Percentiles rank a stretch among this genome's conserved stretches.
These are phyloP conservation scores for Rhodotorula babjevae DNA, from an alignment of 768 basidiomycete species.

Conservation along the genomic window DNA sequence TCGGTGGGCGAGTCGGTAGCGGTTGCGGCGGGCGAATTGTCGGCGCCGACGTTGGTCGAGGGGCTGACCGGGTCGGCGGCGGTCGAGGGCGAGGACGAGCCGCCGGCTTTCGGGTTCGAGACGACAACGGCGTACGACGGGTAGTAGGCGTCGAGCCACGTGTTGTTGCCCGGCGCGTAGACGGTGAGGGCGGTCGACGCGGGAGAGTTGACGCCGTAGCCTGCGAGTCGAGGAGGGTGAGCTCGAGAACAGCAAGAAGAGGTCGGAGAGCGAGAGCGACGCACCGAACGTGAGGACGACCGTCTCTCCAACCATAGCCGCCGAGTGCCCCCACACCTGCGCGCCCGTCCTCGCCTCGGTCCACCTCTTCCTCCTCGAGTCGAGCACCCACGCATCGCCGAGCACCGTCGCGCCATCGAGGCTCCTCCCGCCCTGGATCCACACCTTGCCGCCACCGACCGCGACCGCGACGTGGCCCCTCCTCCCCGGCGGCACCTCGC, in stretches of 20 bases:
- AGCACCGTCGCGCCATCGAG: neutral
- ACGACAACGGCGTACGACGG: constrained; percentile 18
- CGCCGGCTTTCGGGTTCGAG: constrained; percentile 26
- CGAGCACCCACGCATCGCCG: constrained; percentile 15
- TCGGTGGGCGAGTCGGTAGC: neutral
- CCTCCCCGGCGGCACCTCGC: neutral
- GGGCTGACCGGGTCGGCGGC: neutral
- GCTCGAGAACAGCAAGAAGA: fast-evolving
- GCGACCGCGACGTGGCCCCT: constrained; percentile 26
- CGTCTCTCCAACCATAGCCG: constrained; percentile 23
- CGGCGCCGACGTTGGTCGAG: neutral
- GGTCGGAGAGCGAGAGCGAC: neutral
- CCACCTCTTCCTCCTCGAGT: constrained; percentile 12
- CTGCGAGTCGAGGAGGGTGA: neutral
- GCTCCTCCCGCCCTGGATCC: constrained; percentile 30
- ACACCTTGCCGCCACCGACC: constrained; percentile 19
- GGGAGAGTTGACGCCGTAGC: constrained; percentile 18
- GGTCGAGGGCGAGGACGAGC: neutral
- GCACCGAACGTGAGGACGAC: constrained; percentile 27
- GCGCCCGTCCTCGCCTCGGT: neutral
- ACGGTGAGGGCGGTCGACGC: constrained; percentile 13
- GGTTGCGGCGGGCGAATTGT: neutral
- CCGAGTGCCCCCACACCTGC: constrained; percentile 17
- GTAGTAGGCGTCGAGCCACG: constrained; percentile 23
- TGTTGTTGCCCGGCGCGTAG: constrained; percentile 27